Percentiles rank a stretch among this genome's conserved stretches.
These are phyloP conservation scores for Macrolepiota albuminosa DNA, from an alignment of 768 basidiomycete species.

Conservation along the genomic window DNA sequence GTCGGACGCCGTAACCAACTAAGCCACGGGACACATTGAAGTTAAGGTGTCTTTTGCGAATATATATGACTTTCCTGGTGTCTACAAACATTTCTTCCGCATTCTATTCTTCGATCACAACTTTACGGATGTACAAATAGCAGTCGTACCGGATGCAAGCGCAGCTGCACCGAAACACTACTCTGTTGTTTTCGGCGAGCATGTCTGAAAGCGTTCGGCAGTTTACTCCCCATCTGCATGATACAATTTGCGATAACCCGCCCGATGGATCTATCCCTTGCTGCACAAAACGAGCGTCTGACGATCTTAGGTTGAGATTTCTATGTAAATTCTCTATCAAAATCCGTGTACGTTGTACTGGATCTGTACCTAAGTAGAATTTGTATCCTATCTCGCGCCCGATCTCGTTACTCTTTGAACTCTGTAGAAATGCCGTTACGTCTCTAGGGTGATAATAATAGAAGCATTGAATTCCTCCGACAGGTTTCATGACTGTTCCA, in stretches of 20 bases:
- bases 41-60: no score
- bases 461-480: neutral
- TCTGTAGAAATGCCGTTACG: neutral
- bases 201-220: neutral
- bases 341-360: neutral
- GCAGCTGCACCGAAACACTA: neutral
- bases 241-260: neutral
- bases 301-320: neutral
- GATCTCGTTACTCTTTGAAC: neutral
- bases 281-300: neutral
- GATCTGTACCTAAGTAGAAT: neutral
- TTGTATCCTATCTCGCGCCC: neutral
- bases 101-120: no score
- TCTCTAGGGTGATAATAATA: neutral
- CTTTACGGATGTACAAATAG: neutral
- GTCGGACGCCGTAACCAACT: constrained; percentile 1
- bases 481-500: neutral
- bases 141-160: neutral
- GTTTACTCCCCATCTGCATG: no score
- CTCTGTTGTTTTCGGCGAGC: neutral
- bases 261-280: neutral
- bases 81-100: no score
- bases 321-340: neutral
- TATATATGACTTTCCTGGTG: no score
- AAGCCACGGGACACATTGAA: neutral